Conservation (phyloP, 495 filamentous ascomycete genomes). For the Neurospora sp. region DNA sequence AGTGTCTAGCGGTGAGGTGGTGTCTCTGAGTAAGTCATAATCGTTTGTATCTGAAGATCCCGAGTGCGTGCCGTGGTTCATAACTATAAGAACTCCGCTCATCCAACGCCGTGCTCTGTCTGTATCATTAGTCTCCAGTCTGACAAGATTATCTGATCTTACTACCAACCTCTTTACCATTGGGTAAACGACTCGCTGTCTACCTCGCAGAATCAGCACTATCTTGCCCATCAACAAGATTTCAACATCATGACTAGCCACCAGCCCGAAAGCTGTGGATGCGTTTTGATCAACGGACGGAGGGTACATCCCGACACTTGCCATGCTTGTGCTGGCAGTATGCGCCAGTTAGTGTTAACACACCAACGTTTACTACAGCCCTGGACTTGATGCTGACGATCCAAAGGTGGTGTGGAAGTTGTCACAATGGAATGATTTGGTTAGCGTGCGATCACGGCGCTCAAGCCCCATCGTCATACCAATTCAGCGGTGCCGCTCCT, state of each 20-base stretch:
- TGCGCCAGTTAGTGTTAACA: background rate
- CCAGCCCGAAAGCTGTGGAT: background rate
- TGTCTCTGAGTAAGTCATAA: slow-evolving; percentile 1
- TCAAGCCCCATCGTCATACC: background rate
- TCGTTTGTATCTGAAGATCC: slow-evolving; percentile 1
- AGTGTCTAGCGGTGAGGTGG: slow-evolving; percentile 14
- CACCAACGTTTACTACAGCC: background rate
- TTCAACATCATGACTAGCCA: slow-evolving; percentile 1
- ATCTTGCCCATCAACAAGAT: background rate
- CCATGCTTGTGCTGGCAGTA: background rate
- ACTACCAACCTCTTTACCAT: background rate
- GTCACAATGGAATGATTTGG: background rate
- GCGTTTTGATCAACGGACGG: background rate
- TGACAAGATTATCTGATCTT: background rate
- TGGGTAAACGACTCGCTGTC: background rate
- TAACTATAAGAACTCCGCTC: slow-evolving; percentile 4
- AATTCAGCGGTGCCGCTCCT: background rate
- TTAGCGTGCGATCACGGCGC: background rate
- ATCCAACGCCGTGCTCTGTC: background rate
- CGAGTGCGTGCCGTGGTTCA: slow-evolving; percentile 5
- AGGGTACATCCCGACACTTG: background rate
- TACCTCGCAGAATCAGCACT: background rate
- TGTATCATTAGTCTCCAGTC: background rate
- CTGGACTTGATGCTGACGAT: background rate
- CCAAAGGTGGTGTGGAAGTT: background rate